Evolutionary conservation across 1,284 basidiomycete species (phyloP).

Genomic region (Earliella scabrosa): DNA sequence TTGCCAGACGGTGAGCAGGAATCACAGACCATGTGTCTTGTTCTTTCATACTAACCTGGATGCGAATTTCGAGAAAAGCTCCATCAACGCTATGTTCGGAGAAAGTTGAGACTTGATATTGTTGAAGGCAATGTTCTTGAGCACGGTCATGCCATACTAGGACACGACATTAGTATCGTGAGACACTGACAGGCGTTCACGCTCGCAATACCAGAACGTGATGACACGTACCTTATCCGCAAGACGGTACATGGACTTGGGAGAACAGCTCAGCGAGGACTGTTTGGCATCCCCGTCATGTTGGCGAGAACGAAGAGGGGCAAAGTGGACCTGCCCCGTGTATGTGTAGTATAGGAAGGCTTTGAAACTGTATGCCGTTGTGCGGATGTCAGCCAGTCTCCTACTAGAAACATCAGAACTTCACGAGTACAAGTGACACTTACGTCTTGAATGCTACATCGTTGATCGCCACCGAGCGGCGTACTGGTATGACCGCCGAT

Average conservation of each 20-base stretch:
- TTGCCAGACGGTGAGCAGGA: no score
- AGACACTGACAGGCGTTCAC: no score
- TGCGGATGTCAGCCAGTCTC: no score
- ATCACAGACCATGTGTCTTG: no score
- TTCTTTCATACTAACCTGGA: not conserved
- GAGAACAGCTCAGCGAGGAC: not conserved
- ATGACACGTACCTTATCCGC: not conserved
- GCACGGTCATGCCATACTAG: not conserved
- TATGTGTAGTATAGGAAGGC: not conserved
- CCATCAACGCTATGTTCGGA: not conserved
- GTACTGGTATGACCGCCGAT: no score
- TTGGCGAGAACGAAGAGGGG: not conserved
- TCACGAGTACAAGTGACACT: not conserved
- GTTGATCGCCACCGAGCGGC: no score
- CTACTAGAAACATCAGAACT: no score
- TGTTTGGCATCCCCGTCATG: not conserved
- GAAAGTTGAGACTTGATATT: not conserved
- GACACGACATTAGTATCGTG: not conserved
- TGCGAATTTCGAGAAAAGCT: not conserved
- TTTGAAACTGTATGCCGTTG: not conserved
- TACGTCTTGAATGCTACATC: not conserved
- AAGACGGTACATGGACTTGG: not conserved
- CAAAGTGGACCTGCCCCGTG: not conserved
- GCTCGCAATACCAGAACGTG: no score
- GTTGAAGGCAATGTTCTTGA: not conserved